Conservation (phyloP, 2,329 filamentous ascomycete genomes). For the Xylariomycetidae sp. region DNA sequence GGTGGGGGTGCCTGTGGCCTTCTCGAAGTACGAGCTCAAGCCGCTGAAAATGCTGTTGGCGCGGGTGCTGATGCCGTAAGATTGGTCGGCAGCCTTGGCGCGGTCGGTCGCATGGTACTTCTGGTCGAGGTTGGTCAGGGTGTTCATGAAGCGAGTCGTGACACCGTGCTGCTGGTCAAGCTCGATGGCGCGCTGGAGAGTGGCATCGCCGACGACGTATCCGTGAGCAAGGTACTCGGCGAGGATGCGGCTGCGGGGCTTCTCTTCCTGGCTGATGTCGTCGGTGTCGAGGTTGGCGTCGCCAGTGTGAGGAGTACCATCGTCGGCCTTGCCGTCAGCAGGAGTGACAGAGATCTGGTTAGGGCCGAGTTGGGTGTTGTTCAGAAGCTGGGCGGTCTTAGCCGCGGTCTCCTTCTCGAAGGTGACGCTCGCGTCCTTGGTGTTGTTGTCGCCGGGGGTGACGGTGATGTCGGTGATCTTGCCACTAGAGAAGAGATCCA, state of each 20-base stretch:
- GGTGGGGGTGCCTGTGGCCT: slow-evolving; percentile 79
- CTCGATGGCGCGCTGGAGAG: slow-evolving; percentile 76
- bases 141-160: slow-evolving; percentile 69
- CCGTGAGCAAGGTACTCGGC: slow-evolving; percentile 96
- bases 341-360: slow-evolving; percentile 74
- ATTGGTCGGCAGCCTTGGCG: slow-evolving; percentile 76
- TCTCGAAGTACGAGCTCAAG: slow-evolving; percentile 87
- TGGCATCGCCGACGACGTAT: slow-evolving; percentile 70
- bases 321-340: slow-evolving; percentile 57
- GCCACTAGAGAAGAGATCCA: slow-evolving; percentile 49
- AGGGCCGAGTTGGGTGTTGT: slow-evolving; percentile 89
- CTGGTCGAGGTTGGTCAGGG: slow-evolving; percentile 69
- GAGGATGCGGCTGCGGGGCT: slow-evolving; percentile 86
- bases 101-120: slow-evolving; percentile 87
- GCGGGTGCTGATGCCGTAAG: slow-evolving; percentile 73
- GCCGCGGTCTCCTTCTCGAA: slow-evolving; percentile 97
- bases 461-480: slow-evolving; percentile 85
- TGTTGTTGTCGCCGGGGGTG: slow-evolving; percentile 55
- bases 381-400: slow-evolving; percentile 92
- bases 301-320: slow-evolving; percentile 49
- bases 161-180: slow-evolving; percentile 89
- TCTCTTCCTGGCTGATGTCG: slow-evolving; percentile 89
- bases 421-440: slow-evolving; percentile 82
- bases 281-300: slow-evolving; percentile 54
- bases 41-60: slow-evolving; percentile 60